These are phyloP conservation scores for Stentor roeselii DNA, from an alignment of 73 alveolate genomes.

Conservation along the genomic window DNA sequence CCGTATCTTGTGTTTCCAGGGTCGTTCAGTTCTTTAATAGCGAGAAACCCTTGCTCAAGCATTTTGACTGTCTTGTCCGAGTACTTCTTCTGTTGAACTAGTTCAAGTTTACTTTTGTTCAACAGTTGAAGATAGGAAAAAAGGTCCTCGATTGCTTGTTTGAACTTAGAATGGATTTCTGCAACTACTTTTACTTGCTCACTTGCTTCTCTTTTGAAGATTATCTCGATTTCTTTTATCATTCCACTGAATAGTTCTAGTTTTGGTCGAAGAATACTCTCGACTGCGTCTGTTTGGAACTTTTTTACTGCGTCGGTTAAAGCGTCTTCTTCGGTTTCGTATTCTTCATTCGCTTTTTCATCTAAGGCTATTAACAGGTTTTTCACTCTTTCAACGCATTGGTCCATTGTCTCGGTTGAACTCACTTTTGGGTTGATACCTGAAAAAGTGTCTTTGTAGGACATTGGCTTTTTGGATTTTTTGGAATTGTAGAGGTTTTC, in stretches of 20 bases:
- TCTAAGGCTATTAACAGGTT: background rate
- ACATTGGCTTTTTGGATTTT: background rate
- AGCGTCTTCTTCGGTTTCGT: background rate
- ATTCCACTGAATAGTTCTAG: slow-evolving; percentile 7
- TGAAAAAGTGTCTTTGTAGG: background rate
- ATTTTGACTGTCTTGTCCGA: background rate
- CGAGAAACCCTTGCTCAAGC: background rate
- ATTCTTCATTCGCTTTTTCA: background rate
- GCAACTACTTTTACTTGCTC: background rate
- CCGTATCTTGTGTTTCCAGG: background rate
- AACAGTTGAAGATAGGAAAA: background rate
- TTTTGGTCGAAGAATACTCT: slow-evolving; percentile 15
- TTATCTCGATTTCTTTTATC: background rate
- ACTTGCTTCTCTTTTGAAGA: background rate
- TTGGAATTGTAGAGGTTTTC: background rate
- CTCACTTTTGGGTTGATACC: background rate
- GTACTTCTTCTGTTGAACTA: background rate
- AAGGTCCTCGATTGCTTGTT: background rate
- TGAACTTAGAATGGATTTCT: background rate
- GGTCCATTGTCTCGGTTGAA: background rate
- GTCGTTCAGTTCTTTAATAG: slow-evolving; percentile 16
- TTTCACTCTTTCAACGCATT: background rate
- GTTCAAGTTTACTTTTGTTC: background rate
- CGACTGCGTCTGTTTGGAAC: background rate
- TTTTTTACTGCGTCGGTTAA: background rate